Evolutionary conservation across 2,329 filamentous ascomycete species (phyloP).

Genomic region (Alternaria sp.): DNA sequence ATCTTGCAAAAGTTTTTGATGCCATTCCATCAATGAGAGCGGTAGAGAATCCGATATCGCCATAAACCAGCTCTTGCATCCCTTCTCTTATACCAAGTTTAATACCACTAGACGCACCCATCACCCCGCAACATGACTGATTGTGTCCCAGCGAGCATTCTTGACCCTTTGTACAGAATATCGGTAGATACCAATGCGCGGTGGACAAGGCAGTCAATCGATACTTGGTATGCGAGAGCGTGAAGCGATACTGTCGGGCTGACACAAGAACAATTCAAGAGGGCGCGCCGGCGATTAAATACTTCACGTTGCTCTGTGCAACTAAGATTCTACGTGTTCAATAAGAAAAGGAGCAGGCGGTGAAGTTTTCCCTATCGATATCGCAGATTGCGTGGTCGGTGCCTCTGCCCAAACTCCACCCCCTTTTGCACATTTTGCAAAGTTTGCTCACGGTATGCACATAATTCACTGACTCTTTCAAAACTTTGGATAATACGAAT

Average conservation of each 20-base stretch:
- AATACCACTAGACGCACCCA: neutral
- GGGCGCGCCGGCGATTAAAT: neutral
- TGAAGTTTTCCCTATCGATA: slow-evolving; percentile 13
- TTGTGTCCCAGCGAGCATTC: neutral
- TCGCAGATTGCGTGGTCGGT: slow-evolving; percentile 17
- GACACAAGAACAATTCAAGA: neutral
- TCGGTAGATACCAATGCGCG: neutral
- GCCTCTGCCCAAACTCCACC: slow-evolving; percentile 14
- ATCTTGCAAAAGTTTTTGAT: neutral
- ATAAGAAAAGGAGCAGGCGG: slow-evolving; percentile 6
- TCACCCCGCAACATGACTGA: neutral
- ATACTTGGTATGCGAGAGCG: neutral
- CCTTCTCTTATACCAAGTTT: neutral
- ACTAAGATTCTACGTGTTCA: slow-evolving; percentile 1
- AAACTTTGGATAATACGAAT: neutral
- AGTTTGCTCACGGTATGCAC: neutral
- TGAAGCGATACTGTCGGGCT: neutral
- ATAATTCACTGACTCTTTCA: slow-evolving; percentile 5
- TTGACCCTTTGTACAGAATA: neutral
- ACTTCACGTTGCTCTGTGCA: neutral
- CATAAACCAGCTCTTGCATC: neutral
- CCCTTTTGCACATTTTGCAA: slow-evolving; percentile 13
- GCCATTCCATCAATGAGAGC: neutral
- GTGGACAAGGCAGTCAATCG: neutral
- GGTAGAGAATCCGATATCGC: neutral